Evolutionary conservation across 2,329 filamentous ascomycete genomes (phyloP).

Genomic region (Epichloe gansuensis): DNA sequence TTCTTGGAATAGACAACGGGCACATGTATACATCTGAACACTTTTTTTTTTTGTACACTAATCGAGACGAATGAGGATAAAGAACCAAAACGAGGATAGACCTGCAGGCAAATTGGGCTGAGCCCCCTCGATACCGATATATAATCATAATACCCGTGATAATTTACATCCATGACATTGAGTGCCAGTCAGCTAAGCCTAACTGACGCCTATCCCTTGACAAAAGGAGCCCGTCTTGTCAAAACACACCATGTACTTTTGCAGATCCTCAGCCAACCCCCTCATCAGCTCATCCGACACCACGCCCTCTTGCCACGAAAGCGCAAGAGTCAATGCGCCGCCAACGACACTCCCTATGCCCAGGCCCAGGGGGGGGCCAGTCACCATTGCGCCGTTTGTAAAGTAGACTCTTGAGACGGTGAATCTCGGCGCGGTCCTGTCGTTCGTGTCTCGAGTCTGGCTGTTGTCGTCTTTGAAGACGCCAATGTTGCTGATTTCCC

Average conservation of each 20-base stretch:
- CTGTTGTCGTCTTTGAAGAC: conserved; percentile 15
- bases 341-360: conserved; percentile 34
- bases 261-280: conserved; percentile 25
- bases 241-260: conserved; percentile 6
- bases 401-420: conserved; percentile 33
- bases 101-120: background rate
- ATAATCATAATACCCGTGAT: too few relatives aligned
- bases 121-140: background rate
- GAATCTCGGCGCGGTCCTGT: conserved; percentile 13
- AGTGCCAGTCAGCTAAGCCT: background rate
- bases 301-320: conserved; percentile 36
- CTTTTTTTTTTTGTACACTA: background rate
- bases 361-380: conserved; percentile 29
- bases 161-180: background rate
- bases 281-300: conserved; percentile 26
- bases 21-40: background rate
- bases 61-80: background rate
- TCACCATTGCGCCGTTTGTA: conserved; percentile 33
- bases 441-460: background rate
- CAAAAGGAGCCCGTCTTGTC: conserved; percentile 12
- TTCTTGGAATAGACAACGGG: conserved; percentile 9
- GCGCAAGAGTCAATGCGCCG: conserved; percentile 26
- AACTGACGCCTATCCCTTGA: background rate
- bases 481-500: conserved; percentile 42
- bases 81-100: background rate